Percentiles rank a stretch among this genome's conserved stretches.
Evolutionary conservation across 1,284 basidiomycete species (phyloP).

Genomic region (Chalciporus piperatoides): DNA sequence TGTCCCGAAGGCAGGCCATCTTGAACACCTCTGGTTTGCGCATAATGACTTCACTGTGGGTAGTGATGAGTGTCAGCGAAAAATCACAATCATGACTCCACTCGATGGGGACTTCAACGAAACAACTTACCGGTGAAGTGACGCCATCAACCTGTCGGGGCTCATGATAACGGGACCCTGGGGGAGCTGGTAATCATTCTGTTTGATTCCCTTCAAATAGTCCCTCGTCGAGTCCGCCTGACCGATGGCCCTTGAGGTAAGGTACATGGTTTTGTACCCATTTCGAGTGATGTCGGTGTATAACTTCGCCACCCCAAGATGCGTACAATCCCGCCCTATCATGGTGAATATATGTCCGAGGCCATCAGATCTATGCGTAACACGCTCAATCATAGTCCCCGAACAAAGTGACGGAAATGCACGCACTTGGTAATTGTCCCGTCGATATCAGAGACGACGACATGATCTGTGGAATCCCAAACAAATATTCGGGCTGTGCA

Average conservation of each 20-base stretch:
- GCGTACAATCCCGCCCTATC: slow-evolving; percentile 99
- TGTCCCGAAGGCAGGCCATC: slow-evolving; percentile 98
- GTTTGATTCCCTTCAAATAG: slow-evolving; percentile 93
- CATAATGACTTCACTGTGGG: slow-evolving; percentile 89
- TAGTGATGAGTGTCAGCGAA: background rate
- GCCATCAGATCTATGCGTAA: slow-evolving; percentile 77
- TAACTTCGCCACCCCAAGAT: slow-evolving; percentile 95
- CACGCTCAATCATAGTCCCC: background rate
- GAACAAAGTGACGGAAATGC: background rate
- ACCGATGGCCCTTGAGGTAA: slow-evolving; percentile 96
- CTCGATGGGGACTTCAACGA: background rate
- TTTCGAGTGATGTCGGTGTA: slow-evolving; percentile 97
- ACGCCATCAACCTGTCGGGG: slow-evolving; percentile 93
- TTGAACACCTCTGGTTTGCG: slow-evolving; percentile 99
- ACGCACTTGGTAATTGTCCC: slow-evolving; percentile 97
- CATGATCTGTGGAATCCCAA: slow-evolving; percentile 87
- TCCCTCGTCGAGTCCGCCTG: slow-evolving; percentile 97
- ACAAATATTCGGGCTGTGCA: slow-evolving; percentile 94
- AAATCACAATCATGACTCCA: background rate
- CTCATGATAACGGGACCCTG: slow-evolving; percentile 99
- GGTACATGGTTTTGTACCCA: slow-evolving; percentile 98
- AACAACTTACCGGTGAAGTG: slow-evolving; percentile 77
- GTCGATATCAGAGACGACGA: slow-evolving; percentile 98
- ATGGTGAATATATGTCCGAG: slow-evolving; percentile 97
- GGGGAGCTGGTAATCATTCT: slow-evolving; percentile 93